Evolutionary conservation across 768 basidiomycete genomes (phyloP), one percentile per base, ranked within the genome.

Genomic region (Hortiboletus flavorubellus): DNA sequence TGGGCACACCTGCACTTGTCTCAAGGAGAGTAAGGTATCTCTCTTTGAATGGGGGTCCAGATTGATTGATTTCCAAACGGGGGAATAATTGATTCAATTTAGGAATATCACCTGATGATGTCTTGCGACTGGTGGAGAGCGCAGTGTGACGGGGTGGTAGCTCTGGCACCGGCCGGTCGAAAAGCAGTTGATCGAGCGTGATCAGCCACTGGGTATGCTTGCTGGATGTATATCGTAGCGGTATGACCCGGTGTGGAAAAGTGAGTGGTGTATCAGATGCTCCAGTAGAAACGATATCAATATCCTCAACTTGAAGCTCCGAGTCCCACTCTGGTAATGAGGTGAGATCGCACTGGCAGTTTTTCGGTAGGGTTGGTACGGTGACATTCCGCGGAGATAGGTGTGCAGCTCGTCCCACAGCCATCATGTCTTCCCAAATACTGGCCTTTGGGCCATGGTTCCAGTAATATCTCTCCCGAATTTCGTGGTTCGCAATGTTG

Each of bases 201-300:
- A 50, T 33, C 8, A 9, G 39, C 30, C n/a, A 31, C 0, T 3
- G 11, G 16, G 2, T 8, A 8, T 0, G 4, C n/a, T 30, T 15
- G 4, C 30, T 14, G n/a, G 4, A 4, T 6, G 8, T 38, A 35
- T 26, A 26, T 26, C 26, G 4, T 26, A 4, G 2, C 5, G 23
- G 5, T 0, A 4, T 7, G 1, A 8, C 2, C 11, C 1, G 6
- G 4, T 2, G 23, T 9, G n/a, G 21, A 15, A 3, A 6, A 5
- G 10, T 18, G 42, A 4, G 1, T 26, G 4, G 26, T 26, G 26
- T 26, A 26, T 4, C 2, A 3, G 26, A 26, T 26, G 26, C 26
- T 26, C n/a, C n/a, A n/a, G 26, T 5, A 26, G 26, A 26, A 26
- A 4, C 2, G 26, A 26, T n/a, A n/a, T n/a, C 2, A 26, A 26